phyloP scores from a whole-genome alignment of 1,284 basidiomycete genomes.

The Termitomyces sp. region DNA sequence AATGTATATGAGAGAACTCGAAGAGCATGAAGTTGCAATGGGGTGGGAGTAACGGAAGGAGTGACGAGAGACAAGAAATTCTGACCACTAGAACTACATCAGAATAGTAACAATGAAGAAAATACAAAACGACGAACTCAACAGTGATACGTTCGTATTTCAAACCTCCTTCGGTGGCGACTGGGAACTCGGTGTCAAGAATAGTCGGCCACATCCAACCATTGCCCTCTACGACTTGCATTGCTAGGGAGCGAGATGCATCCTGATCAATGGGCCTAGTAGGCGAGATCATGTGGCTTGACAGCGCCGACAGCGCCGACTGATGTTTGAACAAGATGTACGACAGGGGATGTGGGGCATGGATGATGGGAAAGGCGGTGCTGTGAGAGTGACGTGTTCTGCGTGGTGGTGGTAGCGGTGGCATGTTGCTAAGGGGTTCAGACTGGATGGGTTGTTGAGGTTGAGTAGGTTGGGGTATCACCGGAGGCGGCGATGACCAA shows the following conservation, averaged over 20 bases:
- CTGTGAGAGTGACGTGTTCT: slow-evolving; percentile 10
- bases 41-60: slow-evolving; percentile 47
- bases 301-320: slow-evolving; percentile 40
- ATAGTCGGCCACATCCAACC: slow-evolving; percentile 63
- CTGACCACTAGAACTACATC: slow-evolving; percentile 40
- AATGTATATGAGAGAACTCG: slow-evolving; percentile 70
- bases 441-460: not conserved
- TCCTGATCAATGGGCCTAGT: slow-evolving; percentile 17
- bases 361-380: slow-evolving; percentile 12
- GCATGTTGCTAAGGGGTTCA: slow-evolving; percentile 5
- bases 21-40: slow-evolving; percentile 61
- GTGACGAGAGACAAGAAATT: slow-evolving; percentile 53
- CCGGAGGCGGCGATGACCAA: slow-evolving; percentile 53
- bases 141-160: slow-evolving; percentile 54
- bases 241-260: slow-evolving; percentile 22
- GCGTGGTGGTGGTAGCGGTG: slow-evolving; percentile 3
- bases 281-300: slow-evolving; percentile 20
- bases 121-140: slow-evolving; percentile 41
- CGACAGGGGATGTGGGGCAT: slow-evolving; percentile 23
- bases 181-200: slow-evolving; percentile 53
- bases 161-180: slow-evolving; percentile 39
- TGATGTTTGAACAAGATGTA: slow-evolving; percentile 44
- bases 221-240: slow-evolving; percentile 31
- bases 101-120: not conserved
- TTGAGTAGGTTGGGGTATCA: slow-evolving; percentile 16